phyloP scores from a whole-genome alignment of 225 moss, liverwort and hornwort genomes.

The Pseudisothecium myosuroides region DNA sequence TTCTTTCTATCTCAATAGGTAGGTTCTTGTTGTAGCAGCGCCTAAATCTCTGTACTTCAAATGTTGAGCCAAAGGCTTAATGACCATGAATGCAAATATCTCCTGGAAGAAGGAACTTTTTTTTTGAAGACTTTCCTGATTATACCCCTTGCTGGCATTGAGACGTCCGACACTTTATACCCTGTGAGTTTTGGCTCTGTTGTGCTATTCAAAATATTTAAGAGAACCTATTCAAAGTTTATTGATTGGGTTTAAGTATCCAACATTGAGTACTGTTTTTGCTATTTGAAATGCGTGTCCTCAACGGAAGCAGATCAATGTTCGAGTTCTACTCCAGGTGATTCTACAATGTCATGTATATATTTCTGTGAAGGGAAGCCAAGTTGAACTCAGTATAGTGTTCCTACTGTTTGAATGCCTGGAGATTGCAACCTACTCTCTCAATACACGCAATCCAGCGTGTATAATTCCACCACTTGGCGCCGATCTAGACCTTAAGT shows the following conservation, averaged over 20 bases:
- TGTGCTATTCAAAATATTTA: neutral
- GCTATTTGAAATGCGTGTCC: neutral
- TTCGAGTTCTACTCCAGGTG: neutral
- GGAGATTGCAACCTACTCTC: neutral
- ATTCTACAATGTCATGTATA: neutral
- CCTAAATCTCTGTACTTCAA: neutral
- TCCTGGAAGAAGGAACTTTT: neutral
- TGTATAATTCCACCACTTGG: too few relatives aligned
- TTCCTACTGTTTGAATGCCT: neutral
- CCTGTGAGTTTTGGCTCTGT: neutral
- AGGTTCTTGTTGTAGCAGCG: neutral
- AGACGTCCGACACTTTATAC: neutral
- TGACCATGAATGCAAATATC: neutral
- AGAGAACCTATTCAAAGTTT: neutral
- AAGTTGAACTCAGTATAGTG: neutral
- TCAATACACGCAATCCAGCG: neutral
- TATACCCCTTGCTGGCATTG: neutral
- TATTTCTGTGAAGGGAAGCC: neutral
- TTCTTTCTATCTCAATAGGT: neutral
- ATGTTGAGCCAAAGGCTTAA: conserved; percentile 17
- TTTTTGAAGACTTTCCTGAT: neutral
- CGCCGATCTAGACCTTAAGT: neutral
- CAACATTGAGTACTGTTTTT: neutral
- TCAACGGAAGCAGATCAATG: neutral
- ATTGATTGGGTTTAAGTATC: neutral